These are phyloP conservation scores for Rostrohypoxylon terebratum DNA, from an alignment of 495 filamentous ascomycete species.

Conservation along the genomic window DNA sequence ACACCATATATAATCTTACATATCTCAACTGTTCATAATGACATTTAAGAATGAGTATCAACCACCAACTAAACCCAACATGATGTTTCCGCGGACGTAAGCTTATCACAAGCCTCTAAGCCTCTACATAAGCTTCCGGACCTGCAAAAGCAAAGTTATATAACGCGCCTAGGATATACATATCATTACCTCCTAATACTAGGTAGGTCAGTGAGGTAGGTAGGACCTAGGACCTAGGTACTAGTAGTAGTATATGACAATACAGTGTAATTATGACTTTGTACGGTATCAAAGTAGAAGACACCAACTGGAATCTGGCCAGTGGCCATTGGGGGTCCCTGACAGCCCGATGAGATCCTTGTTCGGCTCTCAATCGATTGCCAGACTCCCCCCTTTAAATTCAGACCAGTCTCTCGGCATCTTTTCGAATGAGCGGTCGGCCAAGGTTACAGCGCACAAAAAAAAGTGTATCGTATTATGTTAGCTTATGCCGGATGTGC, in stretches of 20 bases:
- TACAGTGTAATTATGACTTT: background rate
- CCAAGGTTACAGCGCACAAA: conserved; percentile 20
- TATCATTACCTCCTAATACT: too few species aligned
- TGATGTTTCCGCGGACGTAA: background rate
- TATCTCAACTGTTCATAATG: background rate
- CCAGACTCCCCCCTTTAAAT: conserved; percentile 16
- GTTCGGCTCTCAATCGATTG: conserved; percentile 21
- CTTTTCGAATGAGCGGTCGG: conserved; percentile 28
- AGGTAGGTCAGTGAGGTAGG: too few species aligned
- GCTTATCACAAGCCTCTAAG: background rate
- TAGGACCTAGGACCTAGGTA: too few species aligned
- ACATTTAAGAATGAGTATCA: background rate
- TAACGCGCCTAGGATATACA: background rate
- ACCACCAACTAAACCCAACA: background rate
- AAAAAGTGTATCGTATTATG: conserved; percentile 12
- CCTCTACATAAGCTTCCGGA: too few species aligned
- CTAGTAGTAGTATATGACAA: background rate
- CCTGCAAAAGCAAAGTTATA: background rate
- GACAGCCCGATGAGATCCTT: conserved; percentile 18
- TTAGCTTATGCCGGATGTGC: conserved; percentile 1
- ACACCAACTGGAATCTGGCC: conserved; percentile 7
- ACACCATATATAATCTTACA: background rate
- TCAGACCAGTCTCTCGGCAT: conserved; percentile 18
- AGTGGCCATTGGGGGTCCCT: too few species aligned
- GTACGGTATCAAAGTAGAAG: background rate